Conservation (phyloP, 257 asterid genomes). For the Jacaranda mimosifolia region DNA sequence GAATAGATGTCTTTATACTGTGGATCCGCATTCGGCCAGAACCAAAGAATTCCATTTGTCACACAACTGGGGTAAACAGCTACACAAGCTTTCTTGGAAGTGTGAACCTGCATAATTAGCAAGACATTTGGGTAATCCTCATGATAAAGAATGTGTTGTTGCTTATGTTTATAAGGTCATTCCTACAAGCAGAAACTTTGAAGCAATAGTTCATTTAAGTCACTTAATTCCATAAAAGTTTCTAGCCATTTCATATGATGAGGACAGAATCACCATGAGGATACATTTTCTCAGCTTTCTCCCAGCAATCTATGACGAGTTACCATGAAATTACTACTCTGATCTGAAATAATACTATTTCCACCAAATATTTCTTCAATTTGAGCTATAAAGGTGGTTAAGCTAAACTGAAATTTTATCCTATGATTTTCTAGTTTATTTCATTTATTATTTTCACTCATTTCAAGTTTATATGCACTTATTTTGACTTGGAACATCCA, state of each 20-base stretch:
- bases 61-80: slow-evolving; percentile 83
- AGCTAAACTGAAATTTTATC: background rate
- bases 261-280: too few species aligned
- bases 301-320: too few species aligned
- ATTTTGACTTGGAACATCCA: background rate
- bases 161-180: background rate
- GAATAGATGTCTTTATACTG: slow-evolving; percentile 59
- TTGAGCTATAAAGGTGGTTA: too few species aligned
- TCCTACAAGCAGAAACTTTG: too few species aligned
- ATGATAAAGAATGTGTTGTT: slow-evolving; percentile 10
- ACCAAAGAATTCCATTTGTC: slow-evolving; percentile 89
- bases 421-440: background rate
- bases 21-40: slow-evolving; percentile 90
- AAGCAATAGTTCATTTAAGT: too few species aligned
- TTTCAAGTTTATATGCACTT: background rate
- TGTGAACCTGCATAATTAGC: slow-evolving; percentile 65
- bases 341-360: too few species aligned
- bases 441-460: background rate
- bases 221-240: too few species aligned
- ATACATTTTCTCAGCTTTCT: too few species aligned
- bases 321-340: too few species aligned
- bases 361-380: too few species aligned
- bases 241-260: too few species aligned
- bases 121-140: background rate
- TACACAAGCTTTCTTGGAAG: slow-evolving; percentile 82